Evolutionary conservation across 345 rosid genomes (phyloP).

Genomic region (Tarenaya hassleriana): DNA sequence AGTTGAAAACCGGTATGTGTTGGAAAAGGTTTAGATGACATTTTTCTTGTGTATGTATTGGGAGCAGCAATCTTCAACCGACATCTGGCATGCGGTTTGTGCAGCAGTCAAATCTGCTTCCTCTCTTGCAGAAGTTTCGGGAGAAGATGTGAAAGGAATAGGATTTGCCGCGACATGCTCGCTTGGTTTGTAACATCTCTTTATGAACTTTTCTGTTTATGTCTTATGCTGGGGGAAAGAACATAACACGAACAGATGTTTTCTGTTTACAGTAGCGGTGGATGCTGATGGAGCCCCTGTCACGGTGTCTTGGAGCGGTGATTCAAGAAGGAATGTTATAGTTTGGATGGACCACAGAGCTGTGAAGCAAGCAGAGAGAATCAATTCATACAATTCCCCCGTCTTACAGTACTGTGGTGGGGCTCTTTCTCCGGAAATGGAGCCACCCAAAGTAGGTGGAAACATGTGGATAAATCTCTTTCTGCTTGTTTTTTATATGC

Average conservation of each 20-base stretch:
- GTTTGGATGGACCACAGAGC: conserved; percentile 99
- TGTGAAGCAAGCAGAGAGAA: conserved; percentile 85
- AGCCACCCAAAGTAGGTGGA: conserved; percentile 74
- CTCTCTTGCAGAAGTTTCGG: conserved; percentile 58
- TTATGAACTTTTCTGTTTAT: background rate
- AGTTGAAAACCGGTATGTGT: background rate
- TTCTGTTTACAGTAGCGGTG: conserved; percentile 65
- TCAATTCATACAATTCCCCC: conserved; percentile 70
- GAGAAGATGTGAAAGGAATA: conserved; percentile 60
- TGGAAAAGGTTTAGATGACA: conserved; percentile 1
- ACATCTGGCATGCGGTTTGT: conserved; percentile 94
- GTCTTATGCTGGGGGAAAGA: conserved; percentile 4
- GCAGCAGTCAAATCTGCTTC: conserved; percentile 82
- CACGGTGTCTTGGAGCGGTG: conserved; percentile 96
- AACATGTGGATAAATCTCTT: background rate
- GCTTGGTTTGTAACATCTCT: conserved; percentile 54
- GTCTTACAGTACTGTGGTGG: conserved; percentile 92
- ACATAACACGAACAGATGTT: background rate
- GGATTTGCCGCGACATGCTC: conserved; percentile 98
- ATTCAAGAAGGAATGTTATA: conserved; percentile 82
- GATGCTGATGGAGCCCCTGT: conserved; percentile 95
- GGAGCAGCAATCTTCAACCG: conserved; percentile 94
- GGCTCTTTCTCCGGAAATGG: conserved; percentile 89
- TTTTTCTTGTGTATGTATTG: conserved; percentile 14
- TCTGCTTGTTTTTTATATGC: conserved; percentile 2